Base-by-base conservation (phyloP, 306 rosid genomes). In the Vigna nakashimae region DNA sequence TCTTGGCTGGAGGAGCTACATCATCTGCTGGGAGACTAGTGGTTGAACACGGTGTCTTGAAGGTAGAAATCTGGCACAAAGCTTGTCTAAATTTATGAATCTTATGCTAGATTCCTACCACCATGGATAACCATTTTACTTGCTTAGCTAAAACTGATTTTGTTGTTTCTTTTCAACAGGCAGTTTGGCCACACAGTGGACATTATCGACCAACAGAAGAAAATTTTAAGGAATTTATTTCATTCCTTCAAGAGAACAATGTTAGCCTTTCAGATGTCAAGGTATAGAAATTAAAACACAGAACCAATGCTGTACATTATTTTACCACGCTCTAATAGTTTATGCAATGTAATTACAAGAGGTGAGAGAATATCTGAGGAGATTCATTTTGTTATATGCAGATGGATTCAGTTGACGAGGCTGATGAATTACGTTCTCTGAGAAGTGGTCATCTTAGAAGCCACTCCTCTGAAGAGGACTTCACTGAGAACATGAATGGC, bases 1-100 rank as follows among this genome's bases (percentile, higher is more conserved):
- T 96, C 87, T 90, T 96, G 88, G 99, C 99, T 75, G 99, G 99
- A 74, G 99, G 99, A 51, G 99, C 99, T 65, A 96, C 99, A 59
- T 86, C 97, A 83, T 90, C 99, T 72, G 98, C 99, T 2, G 99
- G 99, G 67, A 90, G 98, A 88, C 83, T 96, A 79, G 97, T 91
- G 69, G 72, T 91, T 73, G 96, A 96, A 57, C 38, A 86, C 30
- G 99, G 99, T 70, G 81, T 86, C 83, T 86, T 96, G 62, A 96
- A 91, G 98, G 99, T 92, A 88, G 13, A 71, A 57, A 50, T 73
- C 53, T 42, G 13, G 11, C 13, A 17, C 0, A 79, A 45, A 10
- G 30, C 75, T 66, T n/a, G 16, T 71, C 16, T 71, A 13, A 8
- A 40, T 45, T 66, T 59, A 20, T 17, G n/a, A 28, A 52, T 56